Conservation (phyloP, 257 asterid species). For the Solanum chilense region DNA sequence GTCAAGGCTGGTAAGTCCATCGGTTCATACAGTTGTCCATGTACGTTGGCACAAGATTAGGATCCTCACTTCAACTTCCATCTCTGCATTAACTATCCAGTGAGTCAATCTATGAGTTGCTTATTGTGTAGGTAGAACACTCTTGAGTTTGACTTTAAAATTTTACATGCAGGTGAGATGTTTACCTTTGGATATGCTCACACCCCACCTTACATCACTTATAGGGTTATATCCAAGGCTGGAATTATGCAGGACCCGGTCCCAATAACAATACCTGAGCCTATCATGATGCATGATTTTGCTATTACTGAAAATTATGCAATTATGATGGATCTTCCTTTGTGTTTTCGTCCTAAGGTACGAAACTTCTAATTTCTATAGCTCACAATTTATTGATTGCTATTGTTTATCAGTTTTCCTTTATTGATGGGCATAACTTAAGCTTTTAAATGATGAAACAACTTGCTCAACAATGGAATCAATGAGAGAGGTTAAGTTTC, state of each 20-base stretch:
- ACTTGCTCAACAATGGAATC: not conserved
- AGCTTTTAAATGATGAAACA: not conserved
- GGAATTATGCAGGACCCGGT: constrained; percentile 92
- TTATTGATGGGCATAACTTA: not conserved
- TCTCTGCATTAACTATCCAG: not conserved
- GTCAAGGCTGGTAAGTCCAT: not conserved
- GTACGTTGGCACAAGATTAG: not conserved
- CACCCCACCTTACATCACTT: constrained; percentile 65
- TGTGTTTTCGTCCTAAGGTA: constrained; percentile 81
- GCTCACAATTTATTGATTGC: not conserved
- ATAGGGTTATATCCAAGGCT: constrained; percentile 85
- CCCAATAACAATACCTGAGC: constrained; percentile 70
- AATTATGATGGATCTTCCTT: constrained; percentile 86
- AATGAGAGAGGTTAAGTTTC: not conserved
- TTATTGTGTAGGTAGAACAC: not conserved
- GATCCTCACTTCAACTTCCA: not conserved
- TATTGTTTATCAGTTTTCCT: not conserved
- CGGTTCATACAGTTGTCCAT: not conserved
- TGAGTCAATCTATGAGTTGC: not conserved
- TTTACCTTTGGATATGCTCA: constrained; percentile 90
- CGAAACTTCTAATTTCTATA: constrained; percentile 4
- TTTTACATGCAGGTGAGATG: constrained; percentile 72
- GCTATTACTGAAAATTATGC: constrained; percentile 98
- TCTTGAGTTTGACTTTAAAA: constrained; percentile 5
- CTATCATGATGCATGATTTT: constrained; percentile 97